These are phyloP conservation scores for Pyricularia pennisetigena DNA, from an alignment of 2,329 filamentous ascomycete species.

Conservation along the genomic window DNA sequence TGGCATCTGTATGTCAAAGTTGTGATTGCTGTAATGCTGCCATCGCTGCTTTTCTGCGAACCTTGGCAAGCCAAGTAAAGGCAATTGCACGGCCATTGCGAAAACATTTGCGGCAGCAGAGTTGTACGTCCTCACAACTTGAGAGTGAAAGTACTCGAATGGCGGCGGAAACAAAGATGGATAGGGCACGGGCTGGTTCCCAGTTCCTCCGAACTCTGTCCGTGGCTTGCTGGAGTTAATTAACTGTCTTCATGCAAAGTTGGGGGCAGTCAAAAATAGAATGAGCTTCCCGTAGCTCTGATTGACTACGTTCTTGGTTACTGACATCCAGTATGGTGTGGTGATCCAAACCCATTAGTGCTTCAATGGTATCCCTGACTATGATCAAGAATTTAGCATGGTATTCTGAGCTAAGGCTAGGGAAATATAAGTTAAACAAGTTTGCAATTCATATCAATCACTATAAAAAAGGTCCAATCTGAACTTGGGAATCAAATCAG, in stretches of 20 bases:
- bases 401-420: too few species aligned
- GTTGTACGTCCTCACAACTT: background rate
- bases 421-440: too few species aligned
- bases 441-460: too few species aligned
- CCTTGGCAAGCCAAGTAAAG: background rate
- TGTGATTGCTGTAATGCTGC: background rate
- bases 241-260: background rate
- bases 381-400: too few species aligned
- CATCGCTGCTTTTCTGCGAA: background rate
- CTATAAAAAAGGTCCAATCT: too few species aligned
- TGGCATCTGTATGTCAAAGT: background rate
- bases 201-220: background rate
- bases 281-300: background rate
- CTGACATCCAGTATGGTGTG: too few species aligned
- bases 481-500: too few species aligned
- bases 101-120: background rate
- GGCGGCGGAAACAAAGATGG: background rate
- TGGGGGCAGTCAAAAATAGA: background rate
- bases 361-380: too few species aligned
- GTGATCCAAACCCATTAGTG: too few species aligned
- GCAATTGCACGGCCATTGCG: background rate
- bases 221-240: background rate
- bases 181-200: background rate
- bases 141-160: background rate
- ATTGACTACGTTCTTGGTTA: too few species aligned